Conservation (phyloP, 371 early-diverging fungal genomes). For the Rhizopus stolonifer region DNA sequence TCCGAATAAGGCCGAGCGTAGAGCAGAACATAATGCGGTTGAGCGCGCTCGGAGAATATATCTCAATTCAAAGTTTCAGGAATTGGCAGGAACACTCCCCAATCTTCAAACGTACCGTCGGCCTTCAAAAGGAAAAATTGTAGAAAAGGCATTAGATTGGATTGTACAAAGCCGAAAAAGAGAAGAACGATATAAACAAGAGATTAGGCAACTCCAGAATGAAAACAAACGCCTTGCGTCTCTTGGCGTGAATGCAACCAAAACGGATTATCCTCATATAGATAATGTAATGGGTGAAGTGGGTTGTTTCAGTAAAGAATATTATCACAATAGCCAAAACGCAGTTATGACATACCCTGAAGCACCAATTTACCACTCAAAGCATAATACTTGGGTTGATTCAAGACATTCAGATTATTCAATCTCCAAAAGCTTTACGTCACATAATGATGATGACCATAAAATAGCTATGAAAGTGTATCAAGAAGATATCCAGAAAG, state of each 20-base stretch:
- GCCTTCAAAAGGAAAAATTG: conserved; percentile 73
- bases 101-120: conserved; percentile 62
- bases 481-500: not conserved
- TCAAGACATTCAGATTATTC: not conserved
- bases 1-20: conserved; percentile 49
- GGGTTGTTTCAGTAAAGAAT: too few relatives aligned
- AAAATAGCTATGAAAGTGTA: not conserved
- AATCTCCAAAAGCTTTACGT: not conserved
- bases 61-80: conserved; percentile 66
- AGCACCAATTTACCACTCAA: too few relatives aligned
- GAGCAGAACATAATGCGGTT: conserved; percentile 74
- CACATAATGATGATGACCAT: not conserved
- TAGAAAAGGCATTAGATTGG: conserved; percentile 61
- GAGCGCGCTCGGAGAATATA: conserved; percentile 73
- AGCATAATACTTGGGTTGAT: too few relatives aligned
- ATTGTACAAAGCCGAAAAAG: conserved; percentile 35
- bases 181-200: conserved; percentile 37
- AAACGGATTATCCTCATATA: not conserved
- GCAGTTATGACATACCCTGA: too few relatives aligned
- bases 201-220: conserved; percentile 32
- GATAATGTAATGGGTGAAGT: not conserved
- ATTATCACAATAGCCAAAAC: too few relatives aligned
- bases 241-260: conserved; percentile 5
- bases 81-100: conserved; percentile 66
- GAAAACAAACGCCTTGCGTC: conserved; percentile 29